Base-by-base conservation (phyloP, 352 stramenopile species). In the Pseudoperonospora humuli region DNA sequence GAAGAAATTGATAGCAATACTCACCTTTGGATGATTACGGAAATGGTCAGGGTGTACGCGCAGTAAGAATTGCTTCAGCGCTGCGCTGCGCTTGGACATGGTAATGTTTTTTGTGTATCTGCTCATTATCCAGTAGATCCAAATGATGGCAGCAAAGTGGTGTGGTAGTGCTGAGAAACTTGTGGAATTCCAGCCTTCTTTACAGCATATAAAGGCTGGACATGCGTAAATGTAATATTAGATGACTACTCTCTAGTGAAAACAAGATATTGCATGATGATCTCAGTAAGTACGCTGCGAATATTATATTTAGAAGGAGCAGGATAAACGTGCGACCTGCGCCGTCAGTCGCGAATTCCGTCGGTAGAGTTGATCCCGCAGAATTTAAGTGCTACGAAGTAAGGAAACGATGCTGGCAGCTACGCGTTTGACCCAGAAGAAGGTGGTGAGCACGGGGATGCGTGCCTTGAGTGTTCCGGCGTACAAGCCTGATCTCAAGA, bases 401-500 rank as follows among this genome's bases (percentile, higher is more conserved):
- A 45, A n/a, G 5, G 42, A 18, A 36, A 57, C 35, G 28, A 74
- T 74, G 64, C 50, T 74, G 14, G 28, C 56, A 34, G 38, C 47
- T 24, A 45, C 58, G 32, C 60, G 56, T 45, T 47, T 39, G 19
- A 45, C 68, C 20, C 48, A 65, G 25, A 75, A 67, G 41, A 51
- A 57, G 20, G 61, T 75, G 40, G 43, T 58, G 26, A 48, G 53
- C 51, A 57, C 46, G 34, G 75, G 69, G 40, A 45, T 67, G 45
- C 78, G 78, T 37, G 64, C 74, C 45, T 64, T 91, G 20, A 69
- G 71, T 27, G 66, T 82, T 23, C 61, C 65, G 19, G 47, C 70
- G 21, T 71, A 55, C 39, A 58, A 60, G 7, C 69, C 71, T 6
- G 70, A 88, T 58, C 72, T 91, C 38, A 91, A 91, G 74, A 55